Evolutionary conservation across 495 filamentous ascomycete genomes (phyloP).

Genomic region (Zalerion maritima): DNA sequence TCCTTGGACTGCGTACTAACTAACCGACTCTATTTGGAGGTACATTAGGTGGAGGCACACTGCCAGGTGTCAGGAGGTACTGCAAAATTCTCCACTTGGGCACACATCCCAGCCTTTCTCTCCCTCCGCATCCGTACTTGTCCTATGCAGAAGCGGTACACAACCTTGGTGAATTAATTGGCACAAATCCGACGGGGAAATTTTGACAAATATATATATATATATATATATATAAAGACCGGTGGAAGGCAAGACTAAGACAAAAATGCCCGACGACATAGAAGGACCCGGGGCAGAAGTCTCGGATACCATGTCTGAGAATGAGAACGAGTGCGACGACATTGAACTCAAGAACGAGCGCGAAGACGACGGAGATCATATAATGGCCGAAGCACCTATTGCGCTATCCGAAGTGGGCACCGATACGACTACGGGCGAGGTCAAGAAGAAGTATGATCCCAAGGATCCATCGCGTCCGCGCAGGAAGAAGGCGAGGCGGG

Average conservation of each 20-base stretch:
- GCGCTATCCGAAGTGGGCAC: slow-evolving; percentile 25
- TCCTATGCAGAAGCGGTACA: no score
- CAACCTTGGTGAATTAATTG: no score
- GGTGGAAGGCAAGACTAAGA: slow-evolving; percentile 17
- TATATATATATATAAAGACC: slow-evolving; percentile 4
- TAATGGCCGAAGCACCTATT: slow-evolving; percentile 40
- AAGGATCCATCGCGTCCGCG: slow-evolving; percentile 80
- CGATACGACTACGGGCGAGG: slow-evolving; percentile 26
- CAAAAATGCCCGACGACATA: slow-evolving; percentile 31
- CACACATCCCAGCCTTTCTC: no score
- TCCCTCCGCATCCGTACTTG: no score
- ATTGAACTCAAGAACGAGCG: no score
- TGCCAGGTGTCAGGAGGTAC: no score
- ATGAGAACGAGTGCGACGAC: slow-evolving; percentile 39
- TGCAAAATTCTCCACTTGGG: no score
- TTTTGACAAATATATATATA: slow-evolving; percentile 1
- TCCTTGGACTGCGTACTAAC: no score
- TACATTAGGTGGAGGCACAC: no score
- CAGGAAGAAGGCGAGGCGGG: slow-evolving; percentile 89
- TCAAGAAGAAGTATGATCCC: slow-evolving; percentile 49
- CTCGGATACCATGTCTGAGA: slow-evolving; percentile 40
- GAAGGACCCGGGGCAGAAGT: slow-evolving; percentile 30
- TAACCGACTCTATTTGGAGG: no score
- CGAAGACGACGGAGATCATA: slow-evolving; percentile 39
- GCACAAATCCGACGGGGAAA: no score